Percentiles rank a stretch among this genome's conserved stretches.
Conservation (phyloP, 2,329 filamentous ascomycete species). For the Trichoderma atroviride region DNA sequence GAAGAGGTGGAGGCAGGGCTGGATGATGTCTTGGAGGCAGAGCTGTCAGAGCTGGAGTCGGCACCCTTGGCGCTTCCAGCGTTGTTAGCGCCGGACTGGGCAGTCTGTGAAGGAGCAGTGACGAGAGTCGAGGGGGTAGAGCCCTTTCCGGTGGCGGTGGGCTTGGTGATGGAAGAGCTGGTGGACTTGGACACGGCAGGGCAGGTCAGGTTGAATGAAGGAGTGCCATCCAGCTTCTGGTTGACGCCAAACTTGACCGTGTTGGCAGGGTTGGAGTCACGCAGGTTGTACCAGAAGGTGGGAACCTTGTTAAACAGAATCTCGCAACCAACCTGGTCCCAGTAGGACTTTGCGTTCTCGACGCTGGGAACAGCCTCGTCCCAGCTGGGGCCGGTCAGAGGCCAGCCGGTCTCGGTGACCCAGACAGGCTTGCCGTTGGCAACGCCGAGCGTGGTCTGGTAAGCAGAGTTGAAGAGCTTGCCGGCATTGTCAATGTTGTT, state of each 20-base stretch:
- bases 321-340: slow-evolving; percentile 62
- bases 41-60: slow-evolving; percentile 8
- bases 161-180: slow-evolving; percentile 6
- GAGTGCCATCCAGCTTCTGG: slow-evolving; percentile 54
- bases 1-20: slow-evolving; percentile 5
- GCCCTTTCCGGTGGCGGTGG: slow-evolving; percentile 10
- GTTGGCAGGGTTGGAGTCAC: slow-evolving; percentile 64
- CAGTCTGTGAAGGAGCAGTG: slow-evolving; percentile 14
- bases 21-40: slow-evolving; percentile 18
- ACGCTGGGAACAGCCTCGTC: slow-evolving; percentile 58
- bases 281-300: slow-evolving; percentile 65
- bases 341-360: slow-evolving; percentile 65
- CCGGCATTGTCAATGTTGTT: slow-evolving; percentile 59
- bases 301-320: slow-evolving; percentile 57
- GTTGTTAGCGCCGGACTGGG: slow-evolving; percentile 11
- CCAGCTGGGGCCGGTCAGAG: slow-evolving; percentile 55
- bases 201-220: slow-evolving; percentile 58
- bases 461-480: slow-evolving; percentile 57
- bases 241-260: slow-evolving; percentile 60
- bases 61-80: slow-evolving; percentile 4
- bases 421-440: slow-evolving; percentile 59
- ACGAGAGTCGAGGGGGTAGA: slow-evolving; percentile 22
- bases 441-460: slow-evolving; percentile 48
- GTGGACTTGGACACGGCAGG: slow-evolving; percentile 41
- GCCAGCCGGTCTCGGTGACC: slow-evolving; percentile 70